phyloP scores from a whole-genome alignment of 768 basidiomycete genomes.

The Suillus plorans region DNA sequence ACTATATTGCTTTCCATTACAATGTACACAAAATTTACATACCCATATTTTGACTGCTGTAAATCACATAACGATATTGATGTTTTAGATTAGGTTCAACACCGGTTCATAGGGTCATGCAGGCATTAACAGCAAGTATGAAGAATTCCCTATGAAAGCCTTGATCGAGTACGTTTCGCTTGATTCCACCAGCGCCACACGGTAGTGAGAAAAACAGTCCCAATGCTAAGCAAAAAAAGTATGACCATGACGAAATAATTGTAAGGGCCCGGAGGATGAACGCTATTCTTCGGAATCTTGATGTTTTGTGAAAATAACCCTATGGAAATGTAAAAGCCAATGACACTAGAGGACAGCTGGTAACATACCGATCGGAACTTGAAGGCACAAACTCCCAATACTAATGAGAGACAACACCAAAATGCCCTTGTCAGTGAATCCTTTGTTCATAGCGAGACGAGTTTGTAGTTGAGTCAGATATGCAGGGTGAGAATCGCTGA shows the following conservation, averaged over 20 bases:
- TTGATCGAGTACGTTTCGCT: conserved; percentile 42
- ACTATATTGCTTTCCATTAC: background rate
- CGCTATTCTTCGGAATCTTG: conserved; percentile 54
- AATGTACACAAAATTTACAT: background rate
- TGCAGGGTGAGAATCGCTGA: conserved; percentile 84
- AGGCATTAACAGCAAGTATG: background rate
- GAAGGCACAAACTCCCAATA: conserved; percentile 65
- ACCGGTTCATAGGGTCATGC: background rate
- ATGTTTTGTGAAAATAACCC: conserved; percentile 73
- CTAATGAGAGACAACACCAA: conserved; percentile 66
- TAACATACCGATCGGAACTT: conserved; percentile 55
- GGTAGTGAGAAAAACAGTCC: conserved; percentile 42
- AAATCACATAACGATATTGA: background rate
- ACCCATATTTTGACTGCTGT: background rate
- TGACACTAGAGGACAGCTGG: background rate
- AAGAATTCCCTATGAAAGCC: background rate
- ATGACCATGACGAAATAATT: conserved; percentile 59
- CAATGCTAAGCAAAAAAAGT: conserved; percentile 42
- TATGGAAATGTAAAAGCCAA: conserved; percentile 23
- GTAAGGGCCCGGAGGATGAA: conserved; percentile 34
- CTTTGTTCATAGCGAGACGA: conserved; percentile 56
- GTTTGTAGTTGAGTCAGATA: conserved; percentile 79
- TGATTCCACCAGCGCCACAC: conserved; percentile 66
- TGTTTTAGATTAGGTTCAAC: background rate
- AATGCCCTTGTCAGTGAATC: conserved; percentile 63